Base-by-base conservation (phyloP, 257 asterid species). In the Linderniella brevidens region DNA sequence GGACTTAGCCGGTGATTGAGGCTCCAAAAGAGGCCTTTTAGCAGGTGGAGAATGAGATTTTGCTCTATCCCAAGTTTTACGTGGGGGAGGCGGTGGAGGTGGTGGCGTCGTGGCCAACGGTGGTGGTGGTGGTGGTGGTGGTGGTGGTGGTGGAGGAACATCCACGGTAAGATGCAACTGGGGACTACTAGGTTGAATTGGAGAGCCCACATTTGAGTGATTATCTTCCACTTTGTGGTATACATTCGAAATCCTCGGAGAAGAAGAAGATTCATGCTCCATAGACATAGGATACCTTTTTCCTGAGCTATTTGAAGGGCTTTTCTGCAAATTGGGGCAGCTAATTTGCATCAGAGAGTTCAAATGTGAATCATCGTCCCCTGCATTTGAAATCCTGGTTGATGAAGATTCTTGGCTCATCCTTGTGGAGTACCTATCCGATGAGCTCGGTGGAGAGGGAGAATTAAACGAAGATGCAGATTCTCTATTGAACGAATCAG, bases 371-470 rank as follows among this genome's bases (percentile, higher is more conserved):
- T 61, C 64, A 37, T 41, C 69, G 57, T 66, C 74, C n/a, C 77
- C 73, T 7, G 13, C 65, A 52, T 48, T 52, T 4, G 82, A 74
- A 58, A 57, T 54, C 61, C 69, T 58, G 1, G 88, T 86, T 10
- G 95, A 83, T 13, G 92, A 70, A 25, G 32, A 25, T 25, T 25
- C 32, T 46, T 66, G 81, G 18, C 65, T 63, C 41, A 87, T 80
- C 63, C 77, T 63, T 58, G 71, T 59, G 4, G 81, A 86, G 47
- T 53, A 69, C 56, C 72, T 66, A 18, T 69, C 92, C 3, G 90
- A 70, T 36, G 92, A 77, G 64, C 86, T 71, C 13, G 76, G 87
- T 4, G 87, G 92, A 17, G 72, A 69, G 3, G 72, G 68, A 11
- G 72, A 64, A 37, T 41, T 62, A 15, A 25, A 25, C 32, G 73